Conservation (phyloP, 495 filamentous ascomycete genomes). For the Penicillium bovifimosum region DNA sequence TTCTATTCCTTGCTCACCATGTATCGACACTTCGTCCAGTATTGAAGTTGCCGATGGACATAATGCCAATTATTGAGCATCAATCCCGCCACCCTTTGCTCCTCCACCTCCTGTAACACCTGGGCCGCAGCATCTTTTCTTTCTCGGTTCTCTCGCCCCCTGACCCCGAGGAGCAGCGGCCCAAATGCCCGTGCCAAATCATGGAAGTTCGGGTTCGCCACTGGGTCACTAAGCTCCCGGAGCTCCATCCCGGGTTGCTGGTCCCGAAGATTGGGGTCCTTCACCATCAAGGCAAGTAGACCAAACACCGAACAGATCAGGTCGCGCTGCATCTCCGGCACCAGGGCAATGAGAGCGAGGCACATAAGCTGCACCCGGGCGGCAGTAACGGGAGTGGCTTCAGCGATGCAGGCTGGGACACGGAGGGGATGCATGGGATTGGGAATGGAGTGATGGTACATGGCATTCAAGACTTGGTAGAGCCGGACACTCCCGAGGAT, state of each 20-base stretch:
- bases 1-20: neutral
- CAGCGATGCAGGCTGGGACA: constrained; percentile 10
- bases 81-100: constrained; percentile 28
- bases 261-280: constrained; percentile 18
- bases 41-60: constrained; percentile 29
- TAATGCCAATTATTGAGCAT: constrained; percentile 33
- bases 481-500: constrained; percentile 63
- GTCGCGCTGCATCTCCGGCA: constrained; percentile 34
- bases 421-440: constrained; percentile 35
- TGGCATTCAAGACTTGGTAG: constrained; percentile 59
- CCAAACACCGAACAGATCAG: constrained; percentile 41
- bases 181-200: constrained; percentile 31
- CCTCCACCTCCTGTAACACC: constrained; percentile 29
- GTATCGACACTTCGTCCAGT: constrained; percentile 18
- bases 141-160: constrained; percentile 1
- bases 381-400: constrained; percentile 12
- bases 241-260: constrained; percentile 13
- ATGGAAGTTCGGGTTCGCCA: constrained; percentile 21
- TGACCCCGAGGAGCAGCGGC: constrained; percentile 26
- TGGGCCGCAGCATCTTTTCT: constrained; percentile 7
- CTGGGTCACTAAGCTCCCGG: constrained; percentile 8
- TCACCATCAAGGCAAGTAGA: constrained; percentile 27
- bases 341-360: constrained; percentile 36
- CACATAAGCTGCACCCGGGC: constrained; percentile 27
- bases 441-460: constrained; percentile 48